Conservation (phyloP, 2,329 filamentous ascomycete species). For the Biscogniauxia marginata region DNA sequence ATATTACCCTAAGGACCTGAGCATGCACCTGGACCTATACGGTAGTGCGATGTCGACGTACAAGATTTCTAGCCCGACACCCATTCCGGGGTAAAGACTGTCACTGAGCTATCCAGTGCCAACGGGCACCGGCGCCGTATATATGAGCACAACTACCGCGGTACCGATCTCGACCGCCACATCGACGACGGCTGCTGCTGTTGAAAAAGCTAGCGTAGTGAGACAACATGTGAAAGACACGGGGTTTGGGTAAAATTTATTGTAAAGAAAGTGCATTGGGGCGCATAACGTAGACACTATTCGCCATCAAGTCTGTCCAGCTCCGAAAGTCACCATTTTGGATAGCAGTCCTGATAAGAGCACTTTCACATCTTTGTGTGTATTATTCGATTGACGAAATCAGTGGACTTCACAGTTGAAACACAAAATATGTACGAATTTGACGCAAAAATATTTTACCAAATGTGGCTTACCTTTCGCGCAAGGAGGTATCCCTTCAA, state of each 20-base stretch:
- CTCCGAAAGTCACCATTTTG: not conserved
- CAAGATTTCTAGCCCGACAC: slow-evolving; percentile 27
- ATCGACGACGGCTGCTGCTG: not conserved
- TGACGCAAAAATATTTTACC: too few relatives aligned
- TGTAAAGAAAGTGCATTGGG: too few relatives aligned
- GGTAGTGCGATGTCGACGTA: slow-evolving; percentile 19
- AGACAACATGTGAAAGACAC: not conserved
- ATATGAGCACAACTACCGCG: slow-evolving; percentile 15
- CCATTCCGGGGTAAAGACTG: slow-evolving; percentile 13
- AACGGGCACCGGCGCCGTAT: slow-evolving; percentile 19
- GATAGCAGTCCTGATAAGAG: not conserved
- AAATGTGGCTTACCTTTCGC: not conserved
- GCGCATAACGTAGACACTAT: too few relatives aligned
- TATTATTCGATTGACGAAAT: too few relatives aligned
- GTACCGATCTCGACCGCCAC: slow-evolving; percentile 1
- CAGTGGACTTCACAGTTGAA: too few relatives aligned
- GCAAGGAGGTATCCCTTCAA: not conserved
- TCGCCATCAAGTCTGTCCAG: too few relatives aligned
- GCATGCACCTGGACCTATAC: slow-evolving; percentile 28
- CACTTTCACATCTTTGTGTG: not conserved
- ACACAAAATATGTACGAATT: too few relatives aligned
- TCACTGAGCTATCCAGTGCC: slow-evolving; percentile 24
- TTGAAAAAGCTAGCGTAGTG: not conserved
- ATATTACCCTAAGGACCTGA: slow-evolving; percentile 25
- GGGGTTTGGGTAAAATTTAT: too few relatives aligned